Conservation (phyloP, 768 basidiomycete genomes). For the Xerocomus brunneocitrinus region DNA sequence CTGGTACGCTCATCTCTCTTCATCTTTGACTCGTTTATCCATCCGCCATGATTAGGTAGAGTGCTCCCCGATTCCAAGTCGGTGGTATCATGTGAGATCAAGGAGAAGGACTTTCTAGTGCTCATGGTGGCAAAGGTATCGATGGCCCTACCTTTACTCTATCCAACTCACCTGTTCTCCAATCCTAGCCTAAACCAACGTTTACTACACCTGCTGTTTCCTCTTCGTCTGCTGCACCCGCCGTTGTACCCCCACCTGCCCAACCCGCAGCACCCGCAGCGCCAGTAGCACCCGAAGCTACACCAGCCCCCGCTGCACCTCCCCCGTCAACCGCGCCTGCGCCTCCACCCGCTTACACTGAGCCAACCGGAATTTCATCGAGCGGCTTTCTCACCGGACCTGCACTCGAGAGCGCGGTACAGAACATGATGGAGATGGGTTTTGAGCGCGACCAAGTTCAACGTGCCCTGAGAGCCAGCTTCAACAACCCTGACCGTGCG, state of each 20-base stretch:
- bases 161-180: conserved; percentile 1
- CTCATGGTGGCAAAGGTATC: conserved; percentile 95
- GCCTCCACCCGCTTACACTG: conserved; percentile 29
- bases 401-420: conserved; percentile 70
- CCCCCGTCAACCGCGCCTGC: conserved; percentile 31
- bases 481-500: conserved; percentile 95
- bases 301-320: conserved; percentile 31
- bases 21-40: conserved; percentile 4
- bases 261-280: conserved; percentile 27
- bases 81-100: conserved; percentile 83
- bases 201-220: conserved; percentile 25
- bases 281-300: conserved; percentile 31
- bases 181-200: conserved; percentile 50
- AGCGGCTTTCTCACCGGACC: conserved; percentile 73
- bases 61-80: conserved; percentile 86
- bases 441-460: conserved; percentile 82
- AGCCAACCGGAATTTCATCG: conserved; percentile 32
- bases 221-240: conserved; percentile 17
- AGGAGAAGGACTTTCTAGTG: conserved; percentile 99
- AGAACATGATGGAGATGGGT: conserved; percentile 92
- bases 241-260: conserved; percentile 13
- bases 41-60: conserved; percentile 57
- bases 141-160: conserved; percentile 8
- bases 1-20: conserved; percentile 50
- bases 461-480: conserved; percentile 86